These are phyloP conservation scores for Brassica balearica DNA, from an alignment of 441 rosid species.

Conservation along the genomic window DNA sequence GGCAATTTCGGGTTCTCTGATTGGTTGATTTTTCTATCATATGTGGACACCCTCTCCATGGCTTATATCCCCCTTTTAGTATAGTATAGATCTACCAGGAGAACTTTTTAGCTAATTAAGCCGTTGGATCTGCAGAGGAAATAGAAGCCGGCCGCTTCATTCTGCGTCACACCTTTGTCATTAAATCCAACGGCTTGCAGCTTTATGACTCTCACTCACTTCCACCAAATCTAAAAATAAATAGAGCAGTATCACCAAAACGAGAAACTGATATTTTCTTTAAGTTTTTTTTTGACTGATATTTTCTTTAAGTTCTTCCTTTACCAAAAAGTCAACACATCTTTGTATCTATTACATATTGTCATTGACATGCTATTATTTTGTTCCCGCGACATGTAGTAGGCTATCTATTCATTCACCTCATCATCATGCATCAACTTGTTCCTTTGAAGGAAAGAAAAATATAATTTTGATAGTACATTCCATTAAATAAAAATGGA, in stretches of 20 bases:
- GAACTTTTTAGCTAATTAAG: slow-evolving; percentile 30
- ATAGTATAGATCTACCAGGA: neutral
- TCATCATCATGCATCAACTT: neutral
- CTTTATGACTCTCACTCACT: slow-evolving; percentile 33
- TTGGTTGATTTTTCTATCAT: too few species aligned
- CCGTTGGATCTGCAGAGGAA: slow-evolving; percentile 51
- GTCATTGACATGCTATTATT: neutral
- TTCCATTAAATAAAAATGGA: neutral
- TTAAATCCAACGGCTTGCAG: slow-evolving; percentile 55
- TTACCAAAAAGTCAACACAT: slow-evolving; percentile 35
- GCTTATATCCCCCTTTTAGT: too few species aligned
- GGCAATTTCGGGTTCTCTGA: too few species aligned
- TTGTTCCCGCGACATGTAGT: slow-evolving; percentile 2
- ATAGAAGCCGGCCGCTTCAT: slow-evolving; percentile 49
- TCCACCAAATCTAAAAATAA: neutral
- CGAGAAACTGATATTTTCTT: neutral
- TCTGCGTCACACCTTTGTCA: slow-evolving; percentile 47
- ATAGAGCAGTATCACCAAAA: slow-evolving; percentile 23
- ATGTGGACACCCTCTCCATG: too few species aligned
- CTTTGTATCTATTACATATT: slow-evolving; percentile 15
- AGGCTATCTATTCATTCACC: slow-evolving; percentile 21
- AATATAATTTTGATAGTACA: neutral
- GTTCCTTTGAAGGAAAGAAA: neutral
- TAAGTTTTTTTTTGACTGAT: too few species aligned
- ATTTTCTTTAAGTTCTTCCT: slow-evolving; percentile 20